A percentile compares a stretch with the other conserved stretches of the same genome.
phyloP scores from a whole-genome alignment of 2,329 filamentous ascomycete species.

The Thermoascus crustaceus region DNA sequence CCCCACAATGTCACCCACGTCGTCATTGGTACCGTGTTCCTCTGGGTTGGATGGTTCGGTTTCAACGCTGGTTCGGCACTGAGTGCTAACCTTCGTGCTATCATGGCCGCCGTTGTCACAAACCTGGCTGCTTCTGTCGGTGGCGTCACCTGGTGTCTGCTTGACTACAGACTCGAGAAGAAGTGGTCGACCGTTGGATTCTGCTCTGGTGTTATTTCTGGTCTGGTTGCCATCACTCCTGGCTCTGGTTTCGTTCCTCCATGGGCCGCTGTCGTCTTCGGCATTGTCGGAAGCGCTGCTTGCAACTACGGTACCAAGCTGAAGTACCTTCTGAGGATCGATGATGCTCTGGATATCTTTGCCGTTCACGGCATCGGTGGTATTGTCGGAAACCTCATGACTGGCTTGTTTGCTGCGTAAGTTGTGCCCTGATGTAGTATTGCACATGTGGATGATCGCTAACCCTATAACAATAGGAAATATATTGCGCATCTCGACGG shows the following conservation, averaged over 20 bases:
- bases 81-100: constrained; percentile 69
- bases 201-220: constrained; percentile 82
- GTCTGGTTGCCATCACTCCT: constrained; percentile 80
- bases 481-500: constrained; percentile 79
- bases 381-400: constrained; percentile 69
- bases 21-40: constrained; percentile 83
- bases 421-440: constrained; percentile 14
- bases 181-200: constrained; percentile 94
- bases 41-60: constrained; percentile 93
- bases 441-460: constrained; percentile 3
- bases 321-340: constrained; percentile 72
- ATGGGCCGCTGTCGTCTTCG: constrained; percentile 76
- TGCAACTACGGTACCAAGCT: constrained; percentile 90
- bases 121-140: constrained; percentile 78
- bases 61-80: constrained; percentile 86
- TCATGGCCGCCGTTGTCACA: constrained; percentile 81
- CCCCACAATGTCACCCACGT: constrained; percentile 91
- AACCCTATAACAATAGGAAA: constrained; percentile 40
- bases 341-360: constrained; percentile 84
- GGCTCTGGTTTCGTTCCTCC: constrained; percentile 78
- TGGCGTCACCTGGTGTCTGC: constrained; percentile 79
- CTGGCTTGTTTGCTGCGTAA: constrained; percentile 71
- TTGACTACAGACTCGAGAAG: constrained; percentile 79
- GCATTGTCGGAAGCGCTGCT: constrained; percentile 63
- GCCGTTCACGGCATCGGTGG: constrained; percentile 74